Evolutionary conservation across 148 eudicot species (phyloP).

Genomic region (Selenicereus undatus): DNA sequence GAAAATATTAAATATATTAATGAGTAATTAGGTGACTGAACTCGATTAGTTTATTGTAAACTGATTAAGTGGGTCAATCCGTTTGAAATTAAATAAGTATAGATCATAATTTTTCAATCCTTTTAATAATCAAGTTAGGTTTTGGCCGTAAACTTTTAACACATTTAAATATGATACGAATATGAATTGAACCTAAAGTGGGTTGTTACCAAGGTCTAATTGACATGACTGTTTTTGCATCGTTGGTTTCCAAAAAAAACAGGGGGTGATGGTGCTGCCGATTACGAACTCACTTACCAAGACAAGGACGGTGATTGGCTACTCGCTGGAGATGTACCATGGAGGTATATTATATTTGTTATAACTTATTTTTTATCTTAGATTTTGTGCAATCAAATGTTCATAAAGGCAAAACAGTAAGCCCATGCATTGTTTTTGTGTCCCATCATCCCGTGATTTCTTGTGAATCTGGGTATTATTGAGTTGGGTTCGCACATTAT

Average conservation of each 20-base stretch:
- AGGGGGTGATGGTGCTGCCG: conserved; percentile 35
- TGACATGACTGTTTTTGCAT: background rate
- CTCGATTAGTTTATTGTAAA: no score
- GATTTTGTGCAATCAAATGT: background rate
- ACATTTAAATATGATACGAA: no score
- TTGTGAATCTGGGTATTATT: conserved; percentile 6
- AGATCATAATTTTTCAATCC: no score
- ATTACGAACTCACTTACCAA: conserved; percentile 55
- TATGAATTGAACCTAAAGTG: background rate
- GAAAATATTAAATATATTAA: no score
- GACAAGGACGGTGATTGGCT: conserved; percentile 84
- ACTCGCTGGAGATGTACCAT: conserved; percentile 78
- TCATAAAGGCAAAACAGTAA: background rate
- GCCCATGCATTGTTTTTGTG: conserved; percentile 5
- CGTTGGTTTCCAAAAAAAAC: background rate
- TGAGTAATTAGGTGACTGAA: no score
- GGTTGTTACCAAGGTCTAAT: background rate
- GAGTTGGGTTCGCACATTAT: conserved; percentile 3
- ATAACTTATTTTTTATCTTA: background rate
- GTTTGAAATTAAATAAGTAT: no score
- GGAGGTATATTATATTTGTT: conserved; percentile 46
- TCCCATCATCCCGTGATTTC: background rate
- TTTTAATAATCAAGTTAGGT: no score
- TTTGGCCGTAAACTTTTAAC: no score
- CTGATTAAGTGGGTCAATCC: no score